These are phyloP conservation scores for Coemansia sp. DNA, from an alignment of 192 early-diverging fungal genomes.

Conservation along the genomic window DNA sequence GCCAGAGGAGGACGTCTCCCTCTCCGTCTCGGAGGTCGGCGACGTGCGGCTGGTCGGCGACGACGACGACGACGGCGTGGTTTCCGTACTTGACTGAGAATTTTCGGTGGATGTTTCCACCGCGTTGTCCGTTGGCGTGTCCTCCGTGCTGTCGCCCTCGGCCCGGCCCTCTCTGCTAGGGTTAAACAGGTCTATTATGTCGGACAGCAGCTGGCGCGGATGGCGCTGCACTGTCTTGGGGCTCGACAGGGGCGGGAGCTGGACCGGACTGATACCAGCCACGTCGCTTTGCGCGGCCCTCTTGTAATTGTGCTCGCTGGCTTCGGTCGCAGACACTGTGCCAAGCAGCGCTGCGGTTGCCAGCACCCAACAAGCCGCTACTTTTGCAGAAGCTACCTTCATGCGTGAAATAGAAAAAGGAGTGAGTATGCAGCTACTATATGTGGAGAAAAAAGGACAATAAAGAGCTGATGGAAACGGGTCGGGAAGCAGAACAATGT, in stretches of 20 bases:
- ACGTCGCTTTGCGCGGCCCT: background rate
- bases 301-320: background rate
- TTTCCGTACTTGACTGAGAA: background rate
- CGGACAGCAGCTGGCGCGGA: slow-evolving; percentile 22
- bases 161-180: background rate
- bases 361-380: slow-evolving; percentile 30
- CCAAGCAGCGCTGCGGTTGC: slow-evolving; percentile 17
- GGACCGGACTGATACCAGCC: background rate
- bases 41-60: slow-evolving; percentile 5
- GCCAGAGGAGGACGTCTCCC: background rate
- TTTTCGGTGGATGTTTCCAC: background rate
- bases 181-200: slow-evolving; percentile 12
- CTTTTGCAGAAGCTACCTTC: slow-evolving; percentile 12
- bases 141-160: slow-evolving; percentile 9
- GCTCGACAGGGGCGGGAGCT: background rate
- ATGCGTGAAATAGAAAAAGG: background rate
- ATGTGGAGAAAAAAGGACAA: slow-evolving; percentile 4
- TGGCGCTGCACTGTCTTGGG: background rate
- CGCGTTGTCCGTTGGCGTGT: slow-evolving; percentile 2
- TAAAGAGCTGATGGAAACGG: slow-evolving; percentile 3
- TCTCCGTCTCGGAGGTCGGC: background rate
- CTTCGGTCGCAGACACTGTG: background rate
- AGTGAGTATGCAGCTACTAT: background rate
- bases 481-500: background rate
- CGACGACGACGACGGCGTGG: slow-evolving; percentile 3